Conservation (phyloP, 208 protist species). For the Wallacemonas sp. region DNA sequence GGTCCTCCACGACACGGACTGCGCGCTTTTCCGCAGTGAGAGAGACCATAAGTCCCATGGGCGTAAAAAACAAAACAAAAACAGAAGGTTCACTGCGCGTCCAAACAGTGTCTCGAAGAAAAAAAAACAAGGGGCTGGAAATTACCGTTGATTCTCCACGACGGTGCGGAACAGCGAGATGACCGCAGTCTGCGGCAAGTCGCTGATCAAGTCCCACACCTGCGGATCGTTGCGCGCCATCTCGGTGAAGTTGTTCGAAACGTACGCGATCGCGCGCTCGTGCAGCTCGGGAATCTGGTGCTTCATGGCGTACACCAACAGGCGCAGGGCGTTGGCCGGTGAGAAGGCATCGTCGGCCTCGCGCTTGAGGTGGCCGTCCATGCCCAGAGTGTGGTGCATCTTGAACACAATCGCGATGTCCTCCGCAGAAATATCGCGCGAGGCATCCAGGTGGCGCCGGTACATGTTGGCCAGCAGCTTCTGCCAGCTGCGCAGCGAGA, state of each 20-base stretch:
- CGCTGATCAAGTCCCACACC: slow-evolving; percentile 83
- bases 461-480: slow-evolving; percentile 80
- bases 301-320: slow-evolving; percentile 86
- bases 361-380: slow-evolving; percentile 87
- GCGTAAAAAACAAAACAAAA: no score
- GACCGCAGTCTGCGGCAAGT: slow-evolving; percentile 76
- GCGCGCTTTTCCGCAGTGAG: no score
- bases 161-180: slow-evolving; percentile 81
- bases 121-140: background rate
- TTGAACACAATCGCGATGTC: slow-evolving; percentile 88
- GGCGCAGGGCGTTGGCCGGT: slow-evolving; percentile 67
- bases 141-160: slow-evolving; percentile 53
- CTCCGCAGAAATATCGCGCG: slow-evolving; percentile 76
- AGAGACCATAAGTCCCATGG: no score
- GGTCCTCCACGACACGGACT: no score
- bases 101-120: slow-evolving; percentile 14
- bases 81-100: no score
- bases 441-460: slow-evolving; percentile 67
- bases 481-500: slow-evolving; percentile 82
- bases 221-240: slow-evolving; percentile 78
- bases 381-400: slow-evolving; percentile 71
- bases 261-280: slow-evolving; percentile 73
- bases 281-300: slow-evolving; percentile 81
- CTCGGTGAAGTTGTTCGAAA: slow-evolving; percentile 62
- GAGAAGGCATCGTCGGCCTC: slow-evolving; percentile 80